Evolutionary conservation across 2,329 filamentous ascomycete species (phyloP).

Genomic region (Xylaria sp.): DNA sequence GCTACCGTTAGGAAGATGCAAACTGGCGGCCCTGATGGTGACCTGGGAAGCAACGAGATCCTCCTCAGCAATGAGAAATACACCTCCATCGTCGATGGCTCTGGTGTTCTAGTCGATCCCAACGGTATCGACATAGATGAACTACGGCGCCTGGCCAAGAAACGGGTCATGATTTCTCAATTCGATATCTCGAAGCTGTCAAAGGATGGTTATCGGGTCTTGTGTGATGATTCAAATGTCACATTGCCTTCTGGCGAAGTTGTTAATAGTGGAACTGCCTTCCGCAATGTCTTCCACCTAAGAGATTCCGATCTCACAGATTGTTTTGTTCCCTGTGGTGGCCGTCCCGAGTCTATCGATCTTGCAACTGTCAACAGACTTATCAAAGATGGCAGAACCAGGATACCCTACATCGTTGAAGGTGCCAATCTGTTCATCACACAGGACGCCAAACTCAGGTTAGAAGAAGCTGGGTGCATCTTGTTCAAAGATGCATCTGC

Average conservation of each 20-base stretch:
- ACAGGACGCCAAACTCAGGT: conserved; percentile 92
- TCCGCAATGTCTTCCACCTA: conserved; percentile 97
- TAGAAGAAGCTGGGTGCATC: conserved; percentile 94
- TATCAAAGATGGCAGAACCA: conserved; percentile 86
- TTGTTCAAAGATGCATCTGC: conserved; percentile 97
- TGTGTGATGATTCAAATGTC: conserved; percentile 89
- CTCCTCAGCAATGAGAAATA: conserved; percentile 96
- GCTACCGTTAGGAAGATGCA: conserved; percentile 90
- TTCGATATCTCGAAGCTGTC: conserved; percentile 89
- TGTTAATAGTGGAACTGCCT: conserved; percentile 87
- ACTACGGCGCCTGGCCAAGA: conserved; percentile 81
- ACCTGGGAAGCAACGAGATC: conserved; percentile 97
- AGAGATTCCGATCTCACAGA: conserved; percentile 79
- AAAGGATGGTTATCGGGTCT: conserved; percentile 83
- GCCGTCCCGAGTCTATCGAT: conserved; percentile 95
- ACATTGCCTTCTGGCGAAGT: conserved; percentile 87
- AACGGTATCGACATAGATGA: conserved; percentile 86
- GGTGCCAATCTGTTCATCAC: conserved; percentile 99
- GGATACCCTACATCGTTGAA: conserved; percentile 94
- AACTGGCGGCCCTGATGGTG: conserved; percentile 95
- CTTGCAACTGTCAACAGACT: conserved; percentile 81
- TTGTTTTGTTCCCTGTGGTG: conserved; percentile 93
- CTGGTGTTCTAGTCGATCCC: conserved; percentile 92
- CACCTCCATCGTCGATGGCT: conserved; percentile 92
- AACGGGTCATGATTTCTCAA: conserved; percentile 85